Conservation (phyloP, 73 alveolate genomes). For the Paramecium tetraurelia region DNA sequence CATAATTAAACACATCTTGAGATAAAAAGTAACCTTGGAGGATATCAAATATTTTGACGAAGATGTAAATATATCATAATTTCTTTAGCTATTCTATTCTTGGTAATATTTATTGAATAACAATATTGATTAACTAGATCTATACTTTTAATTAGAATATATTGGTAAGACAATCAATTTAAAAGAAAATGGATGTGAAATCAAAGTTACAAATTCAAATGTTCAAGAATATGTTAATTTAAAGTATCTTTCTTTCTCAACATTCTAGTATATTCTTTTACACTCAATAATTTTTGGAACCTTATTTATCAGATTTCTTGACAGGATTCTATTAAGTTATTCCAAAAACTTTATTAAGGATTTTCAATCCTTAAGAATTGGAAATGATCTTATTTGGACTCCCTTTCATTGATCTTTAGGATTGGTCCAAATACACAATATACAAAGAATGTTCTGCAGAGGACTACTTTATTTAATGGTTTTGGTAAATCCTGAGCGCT, state of each 20-base stretch:
- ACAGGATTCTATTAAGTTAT: slow-evolving; percentile 84
- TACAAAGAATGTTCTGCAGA: slow-evolving; percentile 77
- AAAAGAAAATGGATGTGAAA: slow-evolving; percentile 70
- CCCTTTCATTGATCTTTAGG: slow-evolving; percentile 85
- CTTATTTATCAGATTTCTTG: slow-evolving; percentile 65
- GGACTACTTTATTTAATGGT: slow-evolving; percentile 72
- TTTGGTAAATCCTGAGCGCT: slow-evolving; percentile 81
- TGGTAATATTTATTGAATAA: slow-evolving; percentile 37
- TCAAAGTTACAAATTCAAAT: slow-evolving; percentile 49
- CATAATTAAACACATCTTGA: slow-evolving; percentile 77
- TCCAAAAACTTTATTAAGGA: slow-evolving; percentile 77
- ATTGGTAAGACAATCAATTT: slow-evolving; percentile 56
- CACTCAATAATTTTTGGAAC: slow-evolving; percentile 29
- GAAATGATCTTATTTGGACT: slow-evolving; percentile 88
- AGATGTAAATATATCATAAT: neutral
- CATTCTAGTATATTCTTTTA: slow-evolving; percentile 57
- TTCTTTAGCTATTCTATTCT: slow-evolving; percentile 42
- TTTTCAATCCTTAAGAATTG: slow-evolving; percentile 83
- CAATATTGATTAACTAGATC: neutral
- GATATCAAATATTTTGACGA: slow-evolving; percentile 76
- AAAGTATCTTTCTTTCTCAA: neutral
- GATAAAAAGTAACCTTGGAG: slow-evolving; percentile 71
- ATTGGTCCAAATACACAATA: slow-evolving; percentile 86
- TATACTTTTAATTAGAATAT: slow-evolving; percentile 59
- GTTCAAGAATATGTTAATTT: slow-evolving; percentile 36